Evolutionary conservation across 2,329 filamentous ascomycete species (phyloP).

Genomic region (Didymella keratinophila): DNA sequence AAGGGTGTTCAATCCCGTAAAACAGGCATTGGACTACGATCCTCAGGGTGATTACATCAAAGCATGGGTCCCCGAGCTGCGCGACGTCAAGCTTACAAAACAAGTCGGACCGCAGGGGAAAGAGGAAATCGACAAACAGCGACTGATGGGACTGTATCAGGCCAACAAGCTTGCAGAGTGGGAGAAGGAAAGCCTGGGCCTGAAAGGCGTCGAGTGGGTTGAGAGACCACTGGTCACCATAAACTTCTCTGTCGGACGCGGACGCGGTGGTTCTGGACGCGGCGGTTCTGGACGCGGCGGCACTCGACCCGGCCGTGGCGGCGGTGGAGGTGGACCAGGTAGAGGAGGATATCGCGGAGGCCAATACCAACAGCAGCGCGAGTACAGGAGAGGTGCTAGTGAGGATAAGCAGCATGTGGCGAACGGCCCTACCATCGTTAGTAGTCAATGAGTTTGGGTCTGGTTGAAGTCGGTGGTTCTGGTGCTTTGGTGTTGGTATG

Average conservation of each 20-base stretch:
- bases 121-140: constrained; percentile 48
- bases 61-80: constrained; percentile 76
- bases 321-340: constrained; percentile 8
- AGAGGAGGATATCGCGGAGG: constrained; percentile 15
- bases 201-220: constrained; percentile 69
- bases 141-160: constrained; percentile 70
- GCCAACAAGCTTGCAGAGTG: constrained; percentile 69
- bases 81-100: constrained; percentile 54
- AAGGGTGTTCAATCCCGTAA: constrained; percentile 82
- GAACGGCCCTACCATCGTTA: constrained; percentile 19
- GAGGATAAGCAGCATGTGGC: constrained; percentile 14
- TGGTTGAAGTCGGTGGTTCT: constrained; percentile 1
- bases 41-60: constrained; percentile 72
- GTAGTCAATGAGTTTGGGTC: constrained; percentile 13
- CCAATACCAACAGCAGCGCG: constrained; percentile 16
- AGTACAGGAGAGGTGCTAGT: constrained; percentile 13
- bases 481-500: constrained; percentile 17
- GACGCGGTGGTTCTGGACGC: constrained; percentile 17
- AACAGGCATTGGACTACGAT: constrained; percentile 82
- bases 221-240: constrained; percentile 62
- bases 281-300: constrained; percentile 19
- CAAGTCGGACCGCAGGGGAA: constrained; percentile 25
- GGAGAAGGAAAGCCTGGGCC: constrained; percentile 64
- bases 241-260: constrained; percentile 49
- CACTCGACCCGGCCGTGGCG: constrained; percentile 8